Evolutionary conservation across 768 basidiomycete genomes (phyloP).

Genomic region (Boletellus ananiceps): DNA sequence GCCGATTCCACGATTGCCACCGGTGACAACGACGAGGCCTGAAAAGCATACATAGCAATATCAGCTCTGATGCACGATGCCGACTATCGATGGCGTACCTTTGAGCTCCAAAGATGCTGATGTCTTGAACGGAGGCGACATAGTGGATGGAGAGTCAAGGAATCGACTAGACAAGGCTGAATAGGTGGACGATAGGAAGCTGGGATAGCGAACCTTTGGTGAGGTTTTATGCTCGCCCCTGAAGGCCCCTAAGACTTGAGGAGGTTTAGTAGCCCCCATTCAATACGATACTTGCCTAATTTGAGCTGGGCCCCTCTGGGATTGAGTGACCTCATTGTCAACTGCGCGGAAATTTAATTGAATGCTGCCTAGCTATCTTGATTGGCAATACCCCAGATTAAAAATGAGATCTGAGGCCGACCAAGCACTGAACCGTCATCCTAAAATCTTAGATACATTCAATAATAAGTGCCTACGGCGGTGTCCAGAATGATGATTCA

Average conservation of each 20-base stretch:
- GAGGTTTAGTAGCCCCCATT: background rate
- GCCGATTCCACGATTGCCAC: conserved; percentile 61
- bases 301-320: background rate
- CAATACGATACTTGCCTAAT: conserved; percentile 3
- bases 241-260: conserved; percentile 11
- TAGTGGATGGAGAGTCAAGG: conserved; percentile 2
- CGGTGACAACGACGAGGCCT: conserved; percentile 54
- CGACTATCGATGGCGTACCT: conserved; percentile 18
- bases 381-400: no score
- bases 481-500: no score
- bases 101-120: conserved; percentile 18
- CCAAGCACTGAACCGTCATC: no score
- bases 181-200: conserved; percentile 9
- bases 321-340: conserved; percentile 17
- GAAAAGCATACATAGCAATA: conserved; percentile 7
- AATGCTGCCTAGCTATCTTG: no score
- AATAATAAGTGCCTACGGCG: no score
- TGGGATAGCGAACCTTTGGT: background rate
- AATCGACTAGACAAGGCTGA: no score
- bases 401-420: no score
- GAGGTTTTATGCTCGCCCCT: conserved; percentile 8
- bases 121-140: conserved; percentile 1
- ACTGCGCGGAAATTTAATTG: background rate
- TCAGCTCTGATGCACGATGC: no score
- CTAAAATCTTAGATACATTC: no score